Percentiles rank a stretch among this genome's conserved stretches.
Conservation (phyloP, 352 stramenopile species). For the Hyphochytrium catenoides region DNA sequence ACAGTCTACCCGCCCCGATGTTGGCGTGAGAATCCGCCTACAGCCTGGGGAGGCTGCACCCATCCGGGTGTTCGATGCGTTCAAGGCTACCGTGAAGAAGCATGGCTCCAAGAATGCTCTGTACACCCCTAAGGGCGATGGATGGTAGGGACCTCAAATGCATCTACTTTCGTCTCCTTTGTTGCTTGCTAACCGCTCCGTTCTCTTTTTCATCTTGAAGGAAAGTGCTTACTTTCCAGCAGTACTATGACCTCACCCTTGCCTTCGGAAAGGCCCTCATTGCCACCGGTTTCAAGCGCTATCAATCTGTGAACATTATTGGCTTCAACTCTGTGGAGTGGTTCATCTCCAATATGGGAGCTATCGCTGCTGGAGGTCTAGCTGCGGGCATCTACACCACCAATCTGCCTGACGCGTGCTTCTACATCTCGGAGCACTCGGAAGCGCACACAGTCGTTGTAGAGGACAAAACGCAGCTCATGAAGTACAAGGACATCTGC, state of each 20-base stretch:
- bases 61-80: conserved; percentile 3
- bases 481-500: conserved; percentile 36
- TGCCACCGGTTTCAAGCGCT: conserved; percentile 25
- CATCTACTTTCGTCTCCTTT: no score
- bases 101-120: conserved; percentile 5
- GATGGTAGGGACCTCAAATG: no score
- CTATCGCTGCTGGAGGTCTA: conserved; percentile 44
- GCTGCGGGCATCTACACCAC: conserved; percentile 59
- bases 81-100: conserved; percentile 1
- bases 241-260: conserved; percentile 41
- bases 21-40: no score
- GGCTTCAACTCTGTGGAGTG: conserved; percentile 61
- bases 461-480: conserved; percentile 28
- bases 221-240: conserved; percentile 12
- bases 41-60: no score
- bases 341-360: conserved; percentile 45
- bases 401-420: conserved; percentile 33
- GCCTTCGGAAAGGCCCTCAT: conserved; percentile 46
- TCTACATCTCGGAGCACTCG: conserved; percentile 53
- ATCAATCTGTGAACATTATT: conserved; percentile 48
- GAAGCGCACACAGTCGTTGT: conserved; percentile 44
- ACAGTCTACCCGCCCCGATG: no score
- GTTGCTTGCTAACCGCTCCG: no score
- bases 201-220: not conserved
- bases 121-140: conserved; percentile 4